phyloP scores from a whole-genome alignment of 208 protist species.

The Phytomonas sp. region DNA sequence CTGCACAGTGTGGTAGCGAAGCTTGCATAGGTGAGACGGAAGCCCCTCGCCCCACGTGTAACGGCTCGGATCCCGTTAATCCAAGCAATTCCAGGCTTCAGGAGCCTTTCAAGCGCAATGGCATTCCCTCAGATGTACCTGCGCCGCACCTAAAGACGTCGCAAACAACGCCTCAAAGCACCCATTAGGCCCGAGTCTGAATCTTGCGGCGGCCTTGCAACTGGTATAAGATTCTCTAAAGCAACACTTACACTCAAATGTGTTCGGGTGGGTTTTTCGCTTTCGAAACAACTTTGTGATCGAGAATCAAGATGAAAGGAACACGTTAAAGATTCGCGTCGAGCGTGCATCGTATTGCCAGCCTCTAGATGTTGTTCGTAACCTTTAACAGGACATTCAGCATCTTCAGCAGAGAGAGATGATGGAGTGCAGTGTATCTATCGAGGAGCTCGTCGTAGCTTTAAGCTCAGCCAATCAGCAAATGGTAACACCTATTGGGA shows the following conservation, averaged over 20 bases:
- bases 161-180: neutral
- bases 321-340: constrained; percentile 40
- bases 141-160: neutral
- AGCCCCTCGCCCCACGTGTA: neutral
- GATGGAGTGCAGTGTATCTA: neutral
- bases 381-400: constrained; percentile 30
- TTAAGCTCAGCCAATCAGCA: neutral
- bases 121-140: neutral
- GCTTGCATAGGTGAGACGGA: neutral
- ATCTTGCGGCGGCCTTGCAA: constrained; percentile 34
- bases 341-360: constrained; percentile 49
- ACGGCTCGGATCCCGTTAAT: neutral
- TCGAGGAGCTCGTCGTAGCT: neutral
- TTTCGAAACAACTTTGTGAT: constrained; percentile 59
- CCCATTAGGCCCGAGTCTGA: constrained; percentile 37
- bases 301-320: constrained; percentile 36
- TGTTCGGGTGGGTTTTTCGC: constrained; percentile 50
- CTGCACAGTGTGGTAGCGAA: neutral
- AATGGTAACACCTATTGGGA: neutral
- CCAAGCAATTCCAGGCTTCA: neutral
- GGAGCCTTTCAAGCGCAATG: neutral
- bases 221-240: constrained; percentile 50
- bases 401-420: neutral
- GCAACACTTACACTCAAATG: constrained; percentile 25
- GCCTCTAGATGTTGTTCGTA: constrained; percentile 50